phyloP scores from a whole-genome alignment of 2,329 filamentous ascomycete species.

The Aspergillus fructus region DNA sequence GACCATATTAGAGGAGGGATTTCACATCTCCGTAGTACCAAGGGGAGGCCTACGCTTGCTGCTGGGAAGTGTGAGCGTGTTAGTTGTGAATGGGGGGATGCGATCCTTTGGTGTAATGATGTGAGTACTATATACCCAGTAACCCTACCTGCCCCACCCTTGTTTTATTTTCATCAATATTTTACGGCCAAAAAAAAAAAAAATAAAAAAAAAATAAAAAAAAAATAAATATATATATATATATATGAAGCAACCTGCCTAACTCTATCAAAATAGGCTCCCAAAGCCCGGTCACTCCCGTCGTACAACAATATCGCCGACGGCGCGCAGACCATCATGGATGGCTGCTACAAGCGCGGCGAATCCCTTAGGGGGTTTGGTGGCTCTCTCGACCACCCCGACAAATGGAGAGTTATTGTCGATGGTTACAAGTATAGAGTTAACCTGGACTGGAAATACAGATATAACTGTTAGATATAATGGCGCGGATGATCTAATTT shows the following conservation, averaged over 20 bases:
- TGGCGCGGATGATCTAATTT: no score
- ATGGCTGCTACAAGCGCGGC: neutral
- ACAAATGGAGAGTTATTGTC: neutral
- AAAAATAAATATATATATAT: no score
- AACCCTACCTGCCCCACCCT: neutral
- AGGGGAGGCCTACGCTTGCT: neutral
- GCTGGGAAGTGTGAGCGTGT: neutral
- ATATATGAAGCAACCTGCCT: neutral
- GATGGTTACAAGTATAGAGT: neutral
- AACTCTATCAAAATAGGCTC: neutral
- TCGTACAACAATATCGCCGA: neutral
- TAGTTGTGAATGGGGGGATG: neutral
- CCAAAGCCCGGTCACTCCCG: neutral
- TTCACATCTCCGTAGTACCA: neutral
- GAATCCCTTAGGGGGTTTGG: neutral
- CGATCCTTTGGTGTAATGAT: neutral
- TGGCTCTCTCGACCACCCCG: neutral
- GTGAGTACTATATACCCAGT: neutral
- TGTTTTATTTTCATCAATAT: neutral
- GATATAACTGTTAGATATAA: neutral
- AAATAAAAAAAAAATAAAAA: no score
- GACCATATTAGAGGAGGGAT: neutral
- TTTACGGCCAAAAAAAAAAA: neutral
- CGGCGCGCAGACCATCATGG: neutral
- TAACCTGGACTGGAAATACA: neutral